Evolutionary conservation across 768 basidiomycete species (phyloP).

Genomic region (Tulasnella sp.): DNA sequence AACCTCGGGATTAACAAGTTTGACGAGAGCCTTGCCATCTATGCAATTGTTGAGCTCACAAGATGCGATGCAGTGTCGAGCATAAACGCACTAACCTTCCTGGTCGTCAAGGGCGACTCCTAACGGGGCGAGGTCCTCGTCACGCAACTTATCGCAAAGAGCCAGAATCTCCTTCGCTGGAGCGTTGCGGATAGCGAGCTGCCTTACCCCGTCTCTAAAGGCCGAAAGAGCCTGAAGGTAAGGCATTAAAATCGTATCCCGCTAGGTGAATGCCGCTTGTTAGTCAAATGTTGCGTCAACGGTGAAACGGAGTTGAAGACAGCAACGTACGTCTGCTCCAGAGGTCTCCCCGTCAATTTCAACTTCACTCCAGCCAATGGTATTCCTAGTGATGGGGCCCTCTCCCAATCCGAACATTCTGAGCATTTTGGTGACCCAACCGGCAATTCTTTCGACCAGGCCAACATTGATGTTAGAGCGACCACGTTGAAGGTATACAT

Average conservation of each 20-base stretch:
- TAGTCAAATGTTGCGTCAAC: not conserved
- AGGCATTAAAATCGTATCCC: slow-evolving; percentile 78
- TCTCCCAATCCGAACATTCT: slow-evolving; percentile 37
- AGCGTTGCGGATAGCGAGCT: slow-evolving; percentile 54
- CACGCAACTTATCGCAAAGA: slow-evolving; percentile 81
- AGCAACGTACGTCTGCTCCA: slow-evolving; percentile 26
- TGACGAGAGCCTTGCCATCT: slow-evolving; percentile 95
- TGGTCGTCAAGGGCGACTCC: slow-evolving; percentile 96
- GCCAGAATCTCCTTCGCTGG: slow-evolving; percentile 70
- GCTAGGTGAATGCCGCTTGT: slow-evolving; percentile 36
- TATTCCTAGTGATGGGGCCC: slow-evolving; percentile 18
- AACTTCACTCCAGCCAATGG: slow-evolving; percentile 76
- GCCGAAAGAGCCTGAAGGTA: slow-evolving; percentile 74
- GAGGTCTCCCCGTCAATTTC: slow-evolving; percentile 28
- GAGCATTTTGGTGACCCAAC: slow-evolving; percentile 38
- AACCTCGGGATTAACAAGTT: slow-evolving; percentile 72
- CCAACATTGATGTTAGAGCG: slow-evolving; percentile 30
- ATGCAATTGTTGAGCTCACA: not conserved
- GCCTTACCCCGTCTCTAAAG: slow-evolving; percentile 85
- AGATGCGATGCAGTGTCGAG: not conserved
- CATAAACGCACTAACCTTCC: slow-evolving; percentile 46
- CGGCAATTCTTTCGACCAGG: slow-evolving; percentile 44
- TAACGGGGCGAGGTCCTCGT: slow-evolving; percentile 80
- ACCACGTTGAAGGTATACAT: slow-evolving; percentile 59
- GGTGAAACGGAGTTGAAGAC: not conserved